These are phyloP conservation scores for Candida sonorensis DNA, from an alignment of 805 yeast species.

Conservation along the genomic window DNA sequence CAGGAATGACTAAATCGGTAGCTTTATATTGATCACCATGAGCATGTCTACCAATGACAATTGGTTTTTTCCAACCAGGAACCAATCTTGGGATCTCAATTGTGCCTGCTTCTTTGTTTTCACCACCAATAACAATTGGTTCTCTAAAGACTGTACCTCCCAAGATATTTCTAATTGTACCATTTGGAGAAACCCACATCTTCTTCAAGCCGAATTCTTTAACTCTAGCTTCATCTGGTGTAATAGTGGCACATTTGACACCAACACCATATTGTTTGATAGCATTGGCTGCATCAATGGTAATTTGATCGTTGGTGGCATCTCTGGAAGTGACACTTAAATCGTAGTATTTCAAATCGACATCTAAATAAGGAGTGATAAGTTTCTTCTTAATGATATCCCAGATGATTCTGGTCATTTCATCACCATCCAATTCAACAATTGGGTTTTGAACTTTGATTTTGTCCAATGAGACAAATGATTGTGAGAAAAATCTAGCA, in stretches of 20 bases:
- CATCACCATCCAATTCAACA: slow-evolving; percentile 98
- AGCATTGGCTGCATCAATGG: slow-evolving; percentile 85
- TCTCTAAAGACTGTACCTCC: slow-evolving; percentile 98
- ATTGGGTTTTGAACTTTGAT: slow-evolving; percentile 81
- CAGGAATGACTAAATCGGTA: slow-evolving; percentile 72
- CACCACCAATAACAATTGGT: slow-evolving; percentile 68
- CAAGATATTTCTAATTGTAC: slow-evolving; percentile 89
- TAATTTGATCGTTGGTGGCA: slow-evolving; percentile 80
- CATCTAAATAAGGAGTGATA: slow-evolving; percentile 76
- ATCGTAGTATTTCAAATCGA: slow-evolving; percentile 89
- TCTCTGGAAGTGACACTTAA: slow-evolving; percentile 84
- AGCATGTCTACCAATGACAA: slow-evolving; percentile 96
- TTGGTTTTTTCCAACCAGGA: slow-evolving; percentile 92
- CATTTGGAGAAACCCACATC: slow-evolving; percentile 98
- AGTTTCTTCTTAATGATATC: slow-evolving; percentile 78
- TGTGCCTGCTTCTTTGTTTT: slow-evolving; percentile 32
- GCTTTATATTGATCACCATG: slow-evolving; percentile 97
- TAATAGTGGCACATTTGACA: slow-evolving; percentile 95
- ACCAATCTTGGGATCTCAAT: slow-evolving; percentile 73
- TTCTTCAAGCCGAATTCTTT: slow-evolving; percentile 84
- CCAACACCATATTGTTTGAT: slow-evolving; percentile 87
- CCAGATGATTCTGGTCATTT: slow-evolving; percentile 97
- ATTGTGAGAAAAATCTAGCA: slow-evolving; percentile 1
- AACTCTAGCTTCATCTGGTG: slow-evolving; percentile 97
- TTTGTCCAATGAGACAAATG: slow-evolving; percentile 31